Evolutionary conservation across 1,139 yeast species (phyloP), one percentile per base, ranked within the genome.

Genomic region (Lodderomyces parapsilosis): DNA sequence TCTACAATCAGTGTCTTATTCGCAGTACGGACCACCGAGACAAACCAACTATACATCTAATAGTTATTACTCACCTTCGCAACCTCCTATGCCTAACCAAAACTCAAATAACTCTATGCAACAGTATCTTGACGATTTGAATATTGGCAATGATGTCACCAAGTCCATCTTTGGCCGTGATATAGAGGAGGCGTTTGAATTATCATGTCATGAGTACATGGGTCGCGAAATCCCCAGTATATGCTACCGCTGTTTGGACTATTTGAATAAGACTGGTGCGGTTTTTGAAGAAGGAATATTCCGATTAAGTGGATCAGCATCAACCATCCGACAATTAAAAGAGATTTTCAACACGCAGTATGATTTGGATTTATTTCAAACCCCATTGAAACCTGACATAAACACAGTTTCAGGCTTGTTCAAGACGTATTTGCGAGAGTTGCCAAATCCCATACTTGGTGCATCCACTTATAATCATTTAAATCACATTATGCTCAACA

Each of bases 201-300:
- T 75, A 38, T 83, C 83, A 32, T 76, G 70, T 31, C 78, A 66
- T 49, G 66, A 58, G 4, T 65, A 73, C 38, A 70, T 68, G 44
- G 79, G 78, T 1, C 59, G 59, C 28, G 55, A 53, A 13, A 79
- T 93, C 9, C 98, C 99, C 1, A 81, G 93, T 37, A 80, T 93
- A 9, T 78, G 89, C 18, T 86, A 68, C 56, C 70, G 96, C 47
- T 89, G 96, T 56, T 61, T 93, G 36, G 88, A 82, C 47, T 86
- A 76, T 53, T 69, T 93, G 40, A 74, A 78, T 43, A 75, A 71
- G 39, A 77, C 83, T 18, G 82, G 86, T 9, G 96, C 96, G 0
- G 71, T 86, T 15, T 79, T 78, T 49, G 96, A 89, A 60, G 96
- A 91, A 58, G 99, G 99, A 3, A 79, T 93, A 2, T 93, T 93